These are phyloP conservation scores for Metschnikowia sp. DNA, from an alignment of 805 yeast genomes.

Conservation along the genomic window DNA sequence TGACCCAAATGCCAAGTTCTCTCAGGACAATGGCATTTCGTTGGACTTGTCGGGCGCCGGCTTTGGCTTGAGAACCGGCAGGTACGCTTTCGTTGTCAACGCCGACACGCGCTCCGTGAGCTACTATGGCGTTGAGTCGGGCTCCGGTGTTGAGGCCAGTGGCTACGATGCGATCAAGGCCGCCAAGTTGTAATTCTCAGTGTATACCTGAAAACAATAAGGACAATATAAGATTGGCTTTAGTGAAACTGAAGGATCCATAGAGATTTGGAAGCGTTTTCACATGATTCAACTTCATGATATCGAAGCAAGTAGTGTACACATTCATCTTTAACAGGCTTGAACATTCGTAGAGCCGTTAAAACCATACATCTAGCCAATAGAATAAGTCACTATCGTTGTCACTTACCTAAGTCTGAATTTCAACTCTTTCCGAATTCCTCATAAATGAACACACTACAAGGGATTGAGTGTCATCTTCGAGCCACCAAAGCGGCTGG, in stretches of 20 bases:
- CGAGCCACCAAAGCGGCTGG: too few species aligned
- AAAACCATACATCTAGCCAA: too few species aligned
- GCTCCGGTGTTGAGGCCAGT: constrained; percentile 30
- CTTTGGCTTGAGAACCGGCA: constrained; percentile 37
- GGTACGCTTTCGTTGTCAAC: constrained; percentile 38
- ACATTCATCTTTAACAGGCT: too few species aligned
- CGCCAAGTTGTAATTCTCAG: constrained; percentile 29
- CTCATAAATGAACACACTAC: too few species aligned
- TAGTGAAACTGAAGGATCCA: not conserved
- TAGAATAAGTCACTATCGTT: too few species aligned
- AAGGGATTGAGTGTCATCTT: too few species aligned
- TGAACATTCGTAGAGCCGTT: too few species aligned
- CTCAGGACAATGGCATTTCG: constrained; percentile 27
- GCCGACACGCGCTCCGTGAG: constrained; percentile 42
- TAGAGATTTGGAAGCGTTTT: too few species aligned
- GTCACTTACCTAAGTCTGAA: too few species aligned
- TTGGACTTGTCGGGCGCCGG: constrained; percentile 36
- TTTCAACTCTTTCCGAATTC: too few species aligned
- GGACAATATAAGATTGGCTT: not conserved
- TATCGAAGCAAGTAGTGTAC: too few species aligned
- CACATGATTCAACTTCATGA: too few species aligned
- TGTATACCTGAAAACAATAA: not conserved
- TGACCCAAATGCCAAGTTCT: constrained; percentile 37
- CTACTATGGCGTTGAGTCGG: constrained; percentile 35
- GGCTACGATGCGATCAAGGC: constrained; percentile 36